Evolutionary conservation across 108 stramenopile genomes (phyloP), one percentile per base, ranked within the genome.

Genomic region (Nitzschia putrida): DNA sequence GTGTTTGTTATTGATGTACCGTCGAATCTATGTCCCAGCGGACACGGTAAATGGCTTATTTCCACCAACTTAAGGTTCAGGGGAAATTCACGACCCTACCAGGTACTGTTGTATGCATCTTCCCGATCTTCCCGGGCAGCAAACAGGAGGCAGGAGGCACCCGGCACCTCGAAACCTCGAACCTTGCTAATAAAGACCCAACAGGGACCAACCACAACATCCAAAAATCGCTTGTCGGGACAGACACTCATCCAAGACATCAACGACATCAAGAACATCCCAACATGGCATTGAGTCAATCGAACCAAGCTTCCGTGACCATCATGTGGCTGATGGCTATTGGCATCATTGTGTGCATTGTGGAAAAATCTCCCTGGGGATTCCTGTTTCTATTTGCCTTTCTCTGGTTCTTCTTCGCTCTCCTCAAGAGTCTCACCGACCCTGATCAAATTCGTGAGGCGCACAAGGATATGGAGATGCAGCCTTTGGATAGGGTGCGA

Each of bases 281-380:
- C 2, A 59, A 59, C 34, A 59, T 59, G 58, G 34, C 58, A n/a
- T 5, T 39, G 26, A 59, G 58, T 40, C 34, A 59, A 59, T 34
- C 26, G 9, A 39, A 25, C 38, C 23, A 29, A 29, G 58, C 37
- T 3, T 5, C 26, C 16, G 6, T 59, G 2, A 20, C 37, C 7
- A 40, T 59, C n/a, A 59, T 59, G 58, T 59, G 58, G 58, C 26
- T 59, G 34, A 59, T 59, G 58, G 38, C 20, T n/a, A 59, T 59
- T 7, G 58, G 34, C 13, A 12, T 13, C 5, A 20, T 59, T n/a
- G 58, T 39, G 0, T 38, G 58, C 7, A 39, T 59, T 37, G n/a
- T 59, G 26, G 34, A 29, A n/a, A 59, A 59, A 20, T 39, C 34
- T 20, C 3, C 6, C 10, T 40, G 26, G 37, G 58, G 37, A 14